A percentile compares a stretch with the other conserved stretches of the same genome.
These are phyloP conservation scores for Vitis hybrid DNA, from an alignment of 177 flowering plant species.

Conservation along the genomic window DNA sequence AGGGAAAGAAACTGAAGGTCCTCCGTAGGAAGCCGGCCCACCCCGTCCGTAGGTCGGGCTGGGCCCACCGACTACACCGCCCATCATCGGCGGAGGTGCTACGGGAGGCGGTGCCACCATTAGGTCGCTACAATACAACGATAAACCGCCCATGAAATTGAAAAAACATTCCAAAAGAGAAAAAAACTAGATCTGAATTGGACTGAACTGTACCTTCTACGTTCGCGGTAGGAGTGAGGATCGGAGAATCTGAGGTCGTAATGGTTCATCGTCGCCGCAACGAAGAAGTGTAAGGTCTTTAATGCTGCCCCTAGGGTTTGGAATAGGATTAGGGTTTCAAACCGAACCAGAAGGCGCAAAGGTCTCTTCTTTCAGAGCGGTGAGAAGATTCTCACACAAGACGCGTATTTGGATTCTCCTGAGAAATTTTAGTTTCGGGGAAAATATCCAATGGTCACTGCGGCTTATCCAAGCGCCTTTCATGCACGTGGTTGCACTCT, in stretches of 20 bases:
- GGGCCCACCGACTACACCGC: constrained; percentile 17
- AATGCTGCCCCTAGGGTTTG: constrained; percentile 1
- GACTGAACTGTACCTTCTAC: constrained; percentile 56
- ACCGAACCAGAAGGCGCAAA: neutral
- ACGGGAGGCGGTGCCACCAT: constrained; percentile 34
- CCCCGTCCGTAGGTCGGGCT: constrained; percentile 30
- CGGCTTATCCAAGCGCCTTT: no score
- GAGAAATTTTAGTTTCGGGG: no score
- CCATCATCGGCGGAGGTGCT: constrained; percentile 25
- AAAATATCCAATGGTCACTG: no score
- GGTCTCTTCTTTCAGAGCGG: neutral
- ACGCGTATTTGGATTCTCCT: neutral
- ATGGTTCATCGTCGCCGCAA: constrained; percentile 26
- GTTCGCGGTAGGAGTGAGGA: constrained; percentile 71
- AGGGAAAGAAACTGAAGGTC: constrained; percentile 20
- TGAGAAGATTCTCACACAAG: neutral
- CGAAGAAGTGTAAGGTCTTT: neutral
- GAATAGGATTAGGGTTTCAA: neutral
- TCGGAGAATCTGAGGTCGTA: constrained; percentile 62
- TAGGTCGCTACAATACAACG: constrained; percentile 47
- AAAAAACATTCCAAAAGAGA: neutral
- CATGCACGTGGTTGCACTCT: no score
- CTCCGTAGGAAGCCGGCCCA: constrained; percentile 37
- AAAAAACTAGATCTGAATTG: neutral
- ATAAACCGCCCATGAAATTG: neutral